Evolutionary conservation across 2,329 filamentous ascomycete species (phyloP).

Genomic region (Gremmenia infestans): DNA sequence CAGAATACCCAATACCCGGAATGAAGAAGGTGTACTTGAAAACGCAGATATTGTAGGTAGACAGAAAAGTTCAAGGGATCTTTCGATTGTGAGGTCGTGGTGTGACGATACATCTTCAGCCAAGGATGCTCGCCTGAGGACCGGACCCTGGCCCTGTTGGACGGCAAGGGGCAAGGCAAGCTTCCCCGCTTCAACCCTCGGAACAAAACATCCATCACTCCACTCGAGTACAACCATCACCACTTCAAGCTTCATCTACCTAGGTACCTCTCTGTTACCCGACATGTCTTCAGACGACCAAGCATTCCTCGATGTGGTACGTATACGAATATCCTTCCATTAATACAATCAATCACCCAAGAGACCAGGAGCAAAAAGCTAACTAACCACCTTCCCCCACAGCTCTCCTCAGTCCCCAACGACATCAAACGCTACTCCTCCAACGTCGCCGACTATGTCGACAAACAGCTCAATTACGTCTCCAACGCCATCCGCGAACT

Average conservation of each 20-base stretch:
- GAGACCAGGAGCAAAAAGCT: background rate
- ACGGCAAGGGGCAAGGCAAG: background rate
- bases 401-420: constrained; percentile 55
- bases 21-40: no score
- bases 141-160: no score
- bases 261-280: constrained; percentile 13
- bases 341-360: background rate
- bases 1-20: no score
- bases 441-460: constrained; percentile 73
- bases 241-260: background rate
- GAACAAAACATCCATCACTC: background rate
- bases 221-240: background rate
- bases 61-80: no score
- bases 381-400: background rate
- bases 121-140: background rate
- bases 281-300: constrained; percentile 76
- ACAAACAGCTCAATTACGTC: constrained; percentile 73
- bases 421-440: constrained; percentile 67
- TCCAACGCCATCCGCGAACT: constrained; percentile 66
- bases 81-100: no score
- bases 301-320: constrained; percentile 71
- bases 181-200: constrained; percentile 4
- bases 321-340: constrained; percentile 31
- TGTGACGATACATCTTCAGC: no score
- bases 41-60: no score